phyloP scores from a whole-genome alignment of 306 rosid species.

The Senna siamea region DNA sequence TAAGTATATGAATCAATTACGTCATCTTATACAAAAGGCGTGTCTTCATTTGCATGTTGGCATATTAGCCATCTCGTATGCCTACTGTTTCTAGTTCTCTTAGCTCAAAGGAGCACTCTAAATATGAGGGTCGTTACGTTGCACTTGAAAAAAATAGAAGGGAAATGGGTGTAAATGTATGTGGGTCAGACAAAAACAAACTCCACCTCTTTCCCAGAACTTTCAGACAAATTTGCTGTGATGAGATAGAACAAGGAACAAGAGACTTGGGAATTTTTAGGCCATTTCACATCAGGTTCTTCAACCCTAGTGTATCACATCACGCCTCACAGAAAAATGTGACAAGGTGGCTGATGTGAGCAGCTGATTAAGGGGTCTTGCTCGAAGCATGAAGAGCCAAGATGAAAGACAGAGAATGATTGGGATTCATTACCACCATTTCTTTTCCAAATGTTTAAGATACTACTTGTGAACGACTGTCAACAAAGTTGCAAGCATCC shows the following conservation, averaged over 20 bases:
- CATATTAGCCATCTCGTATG: too few species aligned
- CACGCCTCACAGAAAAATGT: not conserved
- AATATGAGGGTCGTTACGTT: not conserved
- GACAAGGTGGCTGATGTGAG: not conserved
- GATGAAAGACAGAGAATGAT: conserved; percentile 9
- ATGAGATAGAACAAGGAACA: not conserved
- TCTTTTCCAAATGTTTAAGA: not conserved
- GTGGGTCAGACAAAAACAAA: not conserved
- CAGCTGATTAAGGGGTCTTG: not conserved
- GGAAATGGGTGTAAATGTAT: not conserved
- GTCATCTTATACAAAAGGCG: not conserved
- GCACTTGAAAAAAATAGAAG: not conserved
- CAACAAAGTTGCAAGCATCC: conserved; percentile 15
- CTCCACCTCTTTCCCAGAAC: not conserved
- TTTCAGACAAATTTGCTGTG: not conserved
- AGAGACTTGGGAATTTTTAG: not conserved
- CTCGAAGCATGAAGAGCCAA: not conserved
- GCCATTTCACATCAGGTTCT: not conserved
- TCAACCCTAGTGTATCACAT: not conserved
- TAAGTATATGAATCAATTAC: not conserved
- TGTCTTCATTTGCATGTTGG: not conserved
- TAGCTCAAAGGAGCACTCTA: not conserved
- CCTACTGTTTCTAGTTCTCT: not conserved
- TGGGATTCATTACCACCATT: conserved; percentile 23
- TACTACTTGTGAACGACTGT: conserved; percentile 8